A percentile compares a stretch with the other conserved stretches of the same genome.
Conservation (phyloP, 352 stramenopile genomes). For the Phytophthora podocarpi region DNA sequence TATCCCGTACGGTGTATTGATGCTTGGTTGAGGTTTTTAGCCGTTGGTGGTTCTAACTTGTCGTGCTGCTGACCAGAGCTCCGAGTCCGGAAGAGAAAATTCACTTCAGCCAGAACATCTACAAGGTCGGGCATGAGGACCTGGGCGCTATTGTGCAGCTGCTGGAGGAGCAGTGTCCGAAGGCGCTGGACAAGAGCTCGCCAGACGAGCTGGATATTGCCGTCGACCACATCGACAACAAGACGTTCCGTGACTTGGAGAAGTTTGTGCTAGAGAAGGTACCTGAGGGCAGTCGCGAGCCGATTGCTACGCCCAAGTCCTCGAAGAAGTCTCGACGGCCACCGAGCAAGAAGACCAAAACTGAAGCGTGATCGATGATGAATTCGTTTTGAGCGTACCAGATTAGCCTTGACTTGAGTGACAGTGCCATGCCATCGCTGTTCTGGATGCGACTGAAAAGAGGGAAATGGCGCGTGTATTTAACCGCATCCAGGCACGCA, state of each 20-base stretch:
- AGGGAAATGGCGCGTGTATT: conserved; percentile 25
- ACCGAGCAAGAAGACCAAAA: conserved; percentile 74
- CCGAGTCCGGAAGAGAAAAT: conserved; percentile 85
- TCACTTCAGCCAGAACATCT: conserved; percentile 89
- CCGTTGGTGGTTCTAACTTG: background rate
- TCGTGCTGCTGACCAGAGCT: conserved; percentile 48
- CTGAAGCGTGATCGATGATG: conserved; percentile 38
- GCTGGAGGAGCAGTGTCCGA: conserved; percentile 86
- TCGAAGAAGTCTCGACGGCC: conserved; percentile 56
- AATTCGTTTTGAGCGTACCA: conserved; percentile 19
- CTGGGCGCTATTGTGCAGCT: conserved; percentile 78
- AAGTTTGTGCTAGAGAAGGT: conserved; percentile 82
- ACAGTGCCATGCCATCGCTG: background rate
- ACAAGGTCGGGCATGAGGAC: conserved; percentile 82
- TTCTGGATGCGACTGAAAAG: conserved; percentile 15
- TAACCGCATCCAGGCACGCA: conserved; percentile 27
- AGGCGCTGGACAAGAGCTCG: conserved; percentile 86
- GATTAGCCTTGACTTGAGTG: conserved; percentile 7
- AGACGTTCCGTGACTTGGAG: conserved; percentile 88
- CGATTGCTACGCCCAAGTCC: conserved; percentile 66
- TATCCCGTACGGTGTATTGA: conserved; percentile 52
- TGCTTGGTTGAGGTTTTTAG: background rate
- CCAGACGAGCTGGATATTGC: conserved; percentile 90
- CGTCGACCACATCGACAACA: conserved; percentile 87
- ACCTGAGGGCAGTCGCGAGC: conserved; percentile 66